Evolutionary conservation across 306 rosid genomes (phyloP).

Genomic region (Vigna unguiculata): DNA sequence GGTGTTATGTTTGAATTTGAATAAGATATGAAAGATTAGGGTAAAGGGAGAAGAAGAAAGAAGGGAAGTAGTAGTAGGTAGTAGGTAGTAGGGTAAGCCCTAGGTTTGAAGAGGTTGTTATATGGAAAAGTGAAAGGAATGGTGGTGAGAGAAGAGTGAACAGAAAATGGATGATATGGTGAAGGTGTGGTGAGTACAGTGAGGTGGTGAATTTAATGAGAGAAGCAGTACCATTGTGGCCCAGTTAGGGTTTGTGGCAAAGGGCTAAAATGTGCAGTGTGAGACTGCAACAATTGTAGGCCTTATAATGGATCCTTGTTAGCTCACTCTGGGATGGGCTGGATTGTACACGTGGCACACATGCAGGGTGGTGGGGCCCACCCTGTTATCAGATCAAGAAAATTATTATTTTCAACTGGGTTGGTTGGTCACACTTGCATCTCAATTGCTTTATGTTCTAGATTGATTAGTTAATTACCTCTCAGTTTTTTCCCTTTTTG

Average conservation of each 20-base stretch:
- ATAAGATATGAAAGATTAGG: neutral
- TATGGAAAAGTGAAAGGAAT: conserved; percentile 35
- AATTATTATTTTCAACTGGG: conserved; percentile 36
- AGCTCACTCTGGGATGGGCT: conserved; percentile 34
- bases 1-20: conserved; percentile 18
- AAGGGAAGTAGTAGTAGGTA: neutral
- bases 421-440: conserved; percentile 32
- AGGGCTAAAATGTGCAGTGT: conserved; percentile 60
- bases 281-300: conserved; percentile 55
- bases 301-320: conserved; percentile 55
- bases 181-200: conserved; percentile 34
- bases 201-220: conserved; percentile 78
- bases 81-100: conserved; percentile 45
- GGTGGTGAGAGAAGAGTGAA: conserved; percentile 29
- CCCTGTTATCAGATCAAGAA: conserved; percentile 13
- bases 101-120: conserved; percentile 36
- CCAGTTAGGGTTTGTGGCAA: conserved; percentile 64
- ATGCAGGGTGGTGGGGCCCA: conserved; percentile 55
- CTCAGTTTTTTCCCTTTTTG: conserved; percentile 28
- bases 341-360: conserved; percentile 60
- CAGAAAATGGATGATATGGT: conserved; percentile 47
- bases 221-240: conserved; percentile 65
- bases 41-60: neutral
- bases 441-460: neutral
- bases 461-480: conserved; percentile 10